A percentile compares a stretch with the other conserved stretches of the same genome.
Evolutionary conservation across 345 rosid species (phyloP).

Genomic region (Bretschneidera sinensis): DNA sequence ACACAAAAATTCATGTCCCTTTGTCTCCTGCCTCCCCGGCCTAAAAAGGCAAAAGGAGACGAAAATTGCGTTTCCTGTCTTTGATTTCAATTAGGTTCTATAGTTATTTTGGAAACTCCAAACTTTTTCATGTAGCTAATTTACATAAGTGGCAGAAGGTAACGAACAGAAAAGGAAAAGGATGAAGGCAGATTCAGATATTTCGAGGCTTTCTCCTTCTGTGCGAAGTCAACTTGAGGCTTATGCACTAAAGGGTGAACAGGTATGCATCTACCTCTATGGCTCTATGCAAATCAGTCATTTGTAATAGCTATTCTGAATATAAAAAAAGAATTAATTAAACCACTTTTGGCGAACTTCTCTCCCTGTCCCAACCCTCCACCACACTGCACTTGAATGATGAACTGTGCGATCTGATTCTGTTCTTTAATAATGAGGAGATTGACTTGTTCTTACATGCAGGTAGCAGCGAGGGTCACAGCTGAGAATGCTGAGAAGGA

Average conservation of each 20-base stretch:
- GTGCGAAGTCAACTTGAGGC: constrained; percentile 69
- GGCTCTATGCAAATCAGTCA: not conserved
- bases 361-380: not conserved
- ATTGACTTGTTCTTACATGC: constrained; percentile 8
- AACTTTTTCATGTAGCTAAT: constrained; percentile 6
- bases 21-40: too few relatives aligned
- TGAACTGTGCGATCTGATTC: not conserved
- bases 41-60: too few relatives aligned
- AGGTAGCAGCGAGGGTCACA: constrained; percentile 95
- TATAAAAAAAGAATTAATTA: too few relatives aligned
- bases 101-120: constrained; percentile 2
- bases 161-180: constrained; percentile 69
- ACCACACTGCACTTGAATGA: not conserved
- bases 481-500: constrained; percentile 78
- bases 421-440: not conserved
- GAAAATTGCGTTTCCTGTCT: not conserved
- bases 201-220: constrained; percentile 55
- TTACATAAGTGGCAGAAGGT: constrained; percentile 60
- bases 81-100: constrained; percentile 1
- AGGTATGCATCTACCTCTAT: constrained; percentile 41
- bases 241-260: constrained; percentile 82
- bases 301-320: not conserved
- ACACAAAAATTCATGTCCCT: too few relatives aligned
- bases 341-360: not conserved
- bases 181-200: constrained; percentile 71